Conservation (phyloP, 805 yeast genomes). For the Sugiyamaella valdiviana region DNA sequence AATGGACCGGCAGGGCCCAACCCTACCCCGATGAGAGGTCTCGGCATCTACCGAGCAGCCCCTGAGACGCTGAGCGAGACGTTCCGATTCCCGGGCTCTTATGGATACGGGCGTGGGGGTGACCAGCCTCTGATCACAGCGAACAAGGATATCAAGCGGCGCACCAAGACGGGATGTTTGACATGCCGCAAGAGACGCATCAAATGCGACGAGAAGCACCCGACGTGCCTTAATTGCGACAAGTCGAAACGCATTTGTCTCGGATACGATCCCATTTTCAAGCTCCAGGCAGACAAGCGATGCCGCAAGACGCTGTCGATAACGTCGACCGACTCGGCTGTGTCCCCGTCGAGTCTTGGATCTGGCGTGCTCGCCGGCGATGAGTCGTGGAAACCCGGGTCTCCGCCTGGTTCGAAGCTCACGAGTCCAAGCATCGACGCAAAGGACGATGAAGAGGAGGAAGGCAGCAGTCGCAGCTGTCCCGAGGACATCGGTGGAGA, state of each 20-base stretch:
- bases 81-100: not conserved
- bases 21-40: not conserved
- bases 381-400: not conserved
- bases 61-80: not conserved
- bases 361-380: too few species aligned
- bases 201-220: constrained; percentile 71
- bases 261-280: constrained; percentile 50
- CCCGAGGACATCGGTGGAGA: too few species aligned
- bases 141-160: constrained; percentile 23
- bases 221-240: constrained; percentile 62
- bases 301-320: constrained; percentile 7
- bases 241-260: constrained; percentile 56
- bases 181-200: constrained; percentile 67
- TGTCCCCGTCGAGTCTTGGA: too few species aligned
- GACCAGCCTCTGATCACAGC: constrained; percentile 14
- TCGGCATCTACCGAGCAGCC: not conserved
- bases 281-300: constrained; percentile 15
- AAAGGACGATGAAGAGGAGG: not conserved
- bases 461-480: too few species aligned
- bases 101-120: not conserved
- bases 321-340: not conserved
- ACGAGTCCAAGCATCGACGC: not conserved
- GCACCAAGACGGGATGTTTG: constrained; percentile 70
- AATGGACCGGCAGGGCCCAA: not conserved
- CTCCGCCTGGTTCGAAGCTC: not conserved